A percentile compares a stretch with the other conserved stretches of the same genome.
Conservation (phyloP, 805 yeast species). For the Blastobotrys peoriensis region DNA sequence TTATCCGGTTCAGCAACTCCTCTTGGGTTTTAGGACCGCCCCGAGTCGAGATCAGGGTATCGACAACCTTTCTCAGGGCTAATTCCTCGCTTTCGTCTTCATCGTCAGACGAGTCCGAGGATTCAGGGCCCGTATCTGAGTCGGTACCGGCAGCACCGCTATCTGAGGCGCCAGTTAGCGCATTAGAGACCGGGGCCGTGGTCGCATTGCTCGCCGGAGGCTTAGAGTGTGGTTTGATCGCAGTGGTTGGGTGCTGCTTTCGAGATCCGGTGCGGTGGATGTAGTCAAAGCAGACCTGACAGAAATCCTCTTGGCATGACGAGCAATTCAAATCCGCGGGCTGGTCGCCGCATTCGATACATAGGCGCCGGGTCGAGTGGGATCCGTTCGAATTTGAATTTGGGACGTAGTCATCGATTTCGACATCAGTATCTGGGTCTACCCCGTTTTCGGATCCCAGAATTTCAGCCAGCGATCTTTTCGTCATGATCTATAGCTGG, state of each 20-base stretch:
- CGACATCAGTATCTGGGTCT: constrained; percentile 22
- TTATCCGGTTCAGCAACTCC: constrained; percentile 17
- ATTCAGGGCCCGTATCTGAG: no score
- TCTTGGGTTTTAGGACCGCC: constrained; percentile 16
- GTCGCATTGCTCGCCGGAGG: no score
- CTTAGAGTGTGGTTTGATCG: no score
- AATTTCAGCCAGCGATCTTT: constrained; percentile 26
- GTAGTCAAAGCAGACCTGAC: constrained; percentile 63
- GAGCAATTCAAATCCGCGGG: constrained; percentile 57
- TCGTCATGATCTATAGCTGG: constrained; percentile 5
- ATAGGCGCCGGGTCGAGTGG: constrained; percentile 33
- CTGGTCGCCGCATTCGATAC: constrained; percentile 72
- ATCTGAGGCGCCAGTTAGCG: constrained; percentile 8
- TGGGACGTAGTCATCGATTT: not conserved
- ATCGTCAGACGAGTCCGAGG: no score
- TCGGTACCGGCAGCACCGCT: constrained; percentile 14
- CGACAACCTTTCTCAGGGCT: constrained; percentile 8
- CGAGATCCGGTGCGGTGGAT: constrained; percentile 59
- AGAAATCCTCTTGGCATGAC: constrained; percentile 60
- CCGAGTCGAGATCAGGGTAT: constrained; percentile 14
- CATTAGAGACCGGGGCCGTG: no score
- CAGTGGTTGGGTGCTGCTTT: constrained; percentile 21
- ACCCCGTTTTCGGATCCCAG: constrained; percentile 26
- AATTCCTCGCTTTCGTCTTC: constrained; percentile 4
- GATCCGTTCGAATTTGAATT: not conserved